Percentiles rank a stretch among this genome's conserved stretches.
phyloP scores from a whole-genome alignment of 371 early-diverging fungal species.

The Catenaria anguillulae region DNA sequence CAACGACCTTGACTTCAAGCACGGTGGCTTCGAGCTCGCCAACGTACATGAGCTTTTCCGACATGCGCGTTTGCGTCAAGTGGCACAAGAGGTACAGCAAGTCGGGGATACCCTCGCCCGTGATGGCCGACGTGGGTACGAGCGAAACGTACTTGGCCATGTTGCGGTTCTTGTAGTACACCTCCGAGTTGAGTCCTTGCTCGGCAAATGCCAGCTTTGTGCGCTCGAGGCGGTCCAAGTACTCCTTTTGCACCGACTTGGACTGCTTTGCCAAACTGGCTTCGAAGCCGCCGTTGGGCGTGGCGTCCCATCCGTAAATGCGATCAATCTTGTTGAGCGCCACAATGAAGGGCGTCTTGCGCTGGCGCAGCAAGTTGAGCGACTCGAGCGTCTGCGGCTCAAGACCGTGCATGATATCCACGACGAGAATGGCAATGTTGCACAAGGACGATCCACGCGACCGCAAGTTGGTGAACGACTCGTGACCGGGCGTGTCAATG shows the following conservation, averaged over 20 bases:
- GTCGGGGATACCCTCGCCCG: slow-evolving; percentile 99
- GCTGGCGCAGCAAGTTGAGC: slow-evolving; percentile 77
- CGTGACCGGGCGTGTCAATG: slow-evolving; percentile 99
- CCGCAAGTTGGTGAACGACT: slow-evolving; percentile 97
- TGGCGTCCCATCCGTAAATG: slow-evolving; percentile 89
- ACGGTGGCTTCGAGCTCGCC: slow-evolving; percentile 97
- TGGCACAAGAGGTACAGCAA: slow-evolving; percentile 83
- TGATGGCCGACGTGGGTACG: slow-evolving; percentile 97
- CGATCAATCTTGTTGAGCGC: slow-evolving; percentile 99
- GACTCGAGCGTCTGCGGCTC: slow-evolving; percentile 99
- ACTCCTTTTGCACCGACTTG: slow-evolving; percentile 67
- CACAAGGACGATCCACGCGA: slow-evolving; percentile 98
- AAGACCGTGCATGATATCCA: slow-evolving; percentile 99
- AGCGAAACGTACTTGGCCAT: slow-evolving; percentile 90
- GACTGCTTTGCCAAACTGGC: slow-evolving; percentile 69
- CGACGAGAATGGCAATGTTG: slow-evolving; percentile 99
- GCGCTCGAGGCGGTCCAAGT: slow-evolving; percentile 65
- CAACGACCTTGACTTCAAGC: slow-evolving; percentile 99
- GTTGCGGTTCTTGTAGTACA: slow-evolving; percentile 96
- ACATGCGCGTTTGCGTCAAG: slow-evolving; percentile 92
- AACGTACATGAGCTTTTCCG: slow-evolving; percentile 87
- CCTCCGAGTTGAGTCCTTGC: slow-evolving; percentile 89
- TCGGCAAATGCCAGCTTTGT: slow-evolving; percentile 88
- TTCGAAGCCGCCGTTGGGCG: slow-evolving; percentile 65
- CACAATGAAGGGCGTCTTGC: slow-evolving; percentile 99